These are phyloP conservation scores for Pseudogymnoascus sp. DNA, from an alignment of 2,329 filamentous ascomycete genomes.

Conservation along the genomic window DNA sequence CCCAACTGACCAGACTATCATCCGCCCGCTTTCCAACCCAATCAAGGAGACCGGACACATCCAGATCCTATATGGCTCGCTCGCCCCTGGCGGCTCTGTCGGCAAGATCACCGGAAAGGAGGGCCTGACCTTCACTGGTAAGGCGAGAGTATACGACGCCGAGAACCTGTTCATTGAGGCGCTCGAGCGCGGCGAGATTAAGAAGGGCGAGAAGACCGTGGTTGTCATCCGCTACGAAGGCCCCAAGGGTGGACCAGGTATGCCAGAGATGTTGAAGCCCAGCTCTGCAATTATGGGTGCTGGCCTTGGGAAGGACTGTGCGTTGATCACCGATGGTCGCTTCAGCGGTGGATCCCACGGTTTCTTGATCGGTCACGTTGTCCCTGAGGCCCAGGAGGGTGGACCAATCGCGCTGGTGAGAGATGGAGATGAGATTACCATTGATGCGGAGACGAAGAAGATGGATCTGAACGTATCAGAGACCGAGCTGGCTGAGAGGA, in stretches of 20 bases:
- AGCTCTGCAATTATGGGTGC: conserved; percentile 66
- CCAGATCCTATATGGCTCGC: conserved; percentile 61
- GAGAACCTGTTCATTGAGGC: conserved; percentile 62
- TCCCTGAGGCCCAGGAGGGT: conserved; percentile 52
- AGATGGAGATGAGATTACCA: conserved; percentile 51
- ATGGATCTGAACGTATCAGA: conserved; percentile 44
- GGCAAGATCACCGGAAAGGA: conserved; percentile 75
- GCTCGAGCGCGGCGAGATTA: conserved; percentile 59
- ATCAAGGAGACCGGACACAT: conserved; percentile 66
- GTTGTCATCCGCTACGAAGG: conserved; percentile 69
- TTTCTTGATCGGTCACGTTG: conserved; percentile 55
- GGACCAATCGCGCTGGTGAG: conserved; percentile 50
- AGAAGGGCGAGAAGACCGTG: conserved; percentile 68
- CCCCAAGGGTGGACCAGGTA: conserved; percentile 64
- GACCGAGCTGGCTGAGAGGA: conserved; percentile 41
- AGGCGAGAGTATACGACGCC: conserved; percentile 60
- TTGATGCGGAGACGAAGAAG: conserved; percentile 48
- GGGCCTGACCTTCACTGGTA: conserved; percentile 58
- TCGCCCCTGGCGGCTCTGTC: conserved; percentile 62
- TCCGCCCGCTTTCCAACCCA: conserved; percentile 58
- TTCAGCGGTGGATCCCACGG: conserved; percentile 52
- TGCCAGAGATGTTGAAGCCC: conserved; percentile 69
- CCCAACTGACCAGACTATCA: conserved; percentile 61
- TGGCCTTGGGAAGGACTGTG: conserved; percentile 60
- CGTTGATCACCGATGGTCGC: conserved; percentile 63